Base-by-base conservation (phyloP, 2,329 filamentous ascomycete species). In the Hawksworthiomyces lignivorus region DNA sequence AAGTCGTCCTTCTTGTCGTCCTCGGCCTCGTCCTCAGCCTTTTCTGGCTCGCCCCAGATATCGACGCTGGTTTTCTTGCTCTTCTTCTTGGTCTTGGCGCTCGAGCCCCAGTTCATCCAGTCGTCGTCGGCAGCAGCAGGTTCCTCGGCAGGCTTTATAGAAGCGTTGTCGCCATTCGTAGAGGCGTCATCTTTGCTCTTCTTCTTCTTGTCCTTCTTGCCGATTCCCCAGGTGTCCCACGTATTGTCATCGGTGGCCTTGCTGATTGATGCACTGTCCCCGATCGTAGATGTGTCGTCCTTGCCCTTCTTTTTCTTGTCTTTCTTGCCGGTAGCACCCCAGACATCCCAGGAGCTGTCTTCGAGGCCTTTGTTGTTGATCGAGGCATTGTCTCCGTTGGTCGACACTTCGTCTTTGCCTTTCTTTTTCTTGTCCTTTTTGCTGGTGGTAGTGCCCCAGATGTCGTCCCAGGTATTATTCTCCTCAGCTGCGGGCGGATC, bases 141-240 rank as follows among this genome's bases (percentile, higher is more conserved):
- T 7, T 46, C 41, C 6, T 39, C 36, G 22, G 28, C 41, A 10
- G 33, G 15, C 18, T 42, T 48, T 33, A 38, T 24, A 6, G 37
- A 37, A 26, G 41, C 38, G 17, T 31, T 43, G 24, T 48, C 48
- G 4, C 38, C 46, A 14, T 46, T 48, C 12, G 44, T 32, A 24
- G 45, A 50, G 7, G 38, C 36, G 11, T 47, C 46, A 10, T 48
- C 48, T 30, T 49, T 42, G 39, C 39, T 39, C 39, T 55, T 56
- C 41, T 53, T 52, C 20, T 52, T 52, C 38, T 55, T 54, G 45
- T 56, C 55, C n/a, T 52, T 54, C 36, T 51, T 51, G 39, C 41
- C 22, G 3, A 54, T 42, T 12, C 48, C 52, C 50, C 53, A 56
- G 18, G 27, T 35, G 19, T 56, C 54, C 58, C 57, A 62, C 8